phyloP scores from a whole-genome alignment of 2,329 filamentous ascomycete species.

The Lachnellula suecica region DNA sequence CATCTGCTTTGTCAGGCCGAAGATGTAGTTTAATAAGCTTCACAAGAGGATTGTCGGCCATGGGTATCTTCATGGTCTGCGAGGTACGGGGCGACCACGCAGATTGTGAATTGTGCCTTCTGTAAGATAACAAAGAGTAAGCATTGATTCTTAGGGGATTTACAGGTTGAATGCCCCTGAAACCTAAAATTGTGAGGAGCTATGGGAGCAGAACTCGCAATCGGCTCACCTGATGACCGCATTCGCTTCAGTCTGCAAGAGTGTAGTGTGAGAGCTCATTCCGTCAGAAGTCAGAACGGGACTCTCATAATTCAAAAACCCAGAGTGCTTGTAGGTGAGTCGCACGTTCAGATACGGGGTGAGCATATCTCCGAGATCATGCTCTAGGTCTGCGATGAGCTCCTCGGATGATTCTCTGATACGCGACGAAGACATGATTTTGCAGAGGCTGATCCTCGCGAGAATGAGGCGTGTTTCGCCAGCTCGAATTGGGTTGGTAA shows the following conservation, averaged over 20 bases:
- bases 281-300: conserved; percentile 25
- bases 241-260: conserved; percentile 50
- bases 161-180: too few relatives aligned
- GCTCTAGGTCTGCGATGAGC: conserved; percentile 58
- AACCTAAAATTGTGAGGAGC: too few relatives aligned
- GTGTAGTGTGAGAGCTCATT: conserved; percentile 44
- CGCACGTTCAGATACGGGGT: conserved; percentile 51
- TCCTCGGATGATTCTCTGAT: conserved; percentile 45
- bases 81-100: conserved; percentile 49
- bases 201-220: background rate
- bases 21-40: conserved; percentile 27
- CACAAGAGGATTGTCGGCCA: conserved; percentile 22
- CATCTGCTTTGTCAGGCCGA: conserved; percentile 17
- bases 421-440: conserved; percentile 23
- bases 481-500: conserved; percentile 20
- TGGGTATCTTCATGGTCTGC: conserved; percentile 32
- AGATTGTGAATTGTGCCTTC: conserved; percentile 47
- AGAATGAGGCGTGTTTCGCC: conserved; percentile 31
- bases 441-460: conserved; percentile 26
- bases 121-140: background rate
- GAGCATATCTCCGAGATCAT: conserved; percentile 49
- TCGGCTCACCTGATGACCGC: conserved; percentile 42
- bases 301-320: conserved; percentile 42
- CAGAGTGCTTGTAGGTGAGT: conserved; percentile 56
- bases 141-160: too few relatives aligned